Conservation (phyloP, 2,329 filamentous ascomycete species). For the Aspergillus fructus region DNA sequence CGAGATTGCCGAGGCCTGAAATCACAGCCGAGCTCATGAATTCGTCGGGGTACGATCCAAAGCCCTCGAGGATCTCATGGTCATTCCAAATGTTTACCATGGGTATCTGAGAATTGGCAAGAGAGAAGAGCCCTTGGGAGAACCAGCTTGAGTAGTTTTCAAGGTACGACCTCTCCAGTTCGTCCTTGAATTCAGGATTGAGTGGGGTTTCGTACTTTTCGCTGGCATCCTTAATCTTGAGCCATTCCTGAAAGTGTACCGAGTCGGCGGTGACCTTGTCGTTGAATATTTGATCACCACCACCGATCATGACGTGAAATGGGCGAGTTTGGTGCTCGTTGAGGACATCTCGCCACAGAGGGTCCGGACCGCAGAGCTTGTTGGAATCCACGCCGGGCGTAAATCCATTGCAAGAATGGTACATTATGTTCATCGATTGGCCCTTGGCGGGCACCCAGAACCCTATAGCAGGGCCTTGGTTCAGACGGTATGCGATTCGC, state of each 20-base stretch:
- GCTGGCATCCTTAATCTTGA: slow-evolving; percentile 73
- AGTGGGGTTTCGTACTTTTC: slow-evolving; percentile 80
- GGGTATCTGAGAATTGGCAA: slow-evolving; percentile 90
- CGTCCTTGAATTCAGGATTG: slow-evolving; percentile 76
- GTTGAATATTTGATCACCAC: slow-evolving; percentile 96
- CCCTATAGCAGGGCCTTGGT: slow-evolving; percentile 78
- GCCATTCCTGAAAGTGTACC: slow-evolving; percentile 77
- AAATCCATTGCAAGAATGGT: slow-evolving; percentile 97
- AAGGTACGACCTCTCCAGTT: slow-evolving; percentile 85
- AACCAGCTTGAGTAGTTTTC: slow-evolving; percentile 93
- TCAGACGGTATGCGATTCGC: slow-evolving; percentile 93
- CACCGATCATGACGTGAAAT: slow-evolving; percentile 98
- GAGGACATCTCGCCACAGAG: slow-evolving; percentile 92
- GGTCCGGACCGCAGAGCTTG: slow-evolving; percentile 86
- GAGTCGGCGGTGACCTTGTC: slow-evolving; percentile 78
- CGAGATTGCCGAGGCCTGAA: slow-evolving; percentile 81
- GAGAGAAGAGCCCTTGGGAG: slow-evolving; percentile 88
- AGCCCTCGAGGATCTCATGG: slow-evolving; percentile 89
- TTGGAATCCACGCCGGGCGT: slow-evolving; percentile 75
- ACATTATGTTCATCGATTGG: slow-evolving; percentile 97
- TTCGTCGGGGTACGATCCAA: slow-evolving; percentile 85
- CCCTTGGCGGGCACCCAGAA: slow-evolving; percentile 91
- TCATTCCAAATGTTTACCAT: slow-evolving; percentile 99
- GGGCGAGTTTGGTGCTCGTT: slow-evolving; percentile 87
- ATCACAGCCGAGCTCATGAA: slow-evolving; percentile 93